Conservation (phyloP, 1,284 basidiomycete genomes). For the Tilletia indica region DNA sequence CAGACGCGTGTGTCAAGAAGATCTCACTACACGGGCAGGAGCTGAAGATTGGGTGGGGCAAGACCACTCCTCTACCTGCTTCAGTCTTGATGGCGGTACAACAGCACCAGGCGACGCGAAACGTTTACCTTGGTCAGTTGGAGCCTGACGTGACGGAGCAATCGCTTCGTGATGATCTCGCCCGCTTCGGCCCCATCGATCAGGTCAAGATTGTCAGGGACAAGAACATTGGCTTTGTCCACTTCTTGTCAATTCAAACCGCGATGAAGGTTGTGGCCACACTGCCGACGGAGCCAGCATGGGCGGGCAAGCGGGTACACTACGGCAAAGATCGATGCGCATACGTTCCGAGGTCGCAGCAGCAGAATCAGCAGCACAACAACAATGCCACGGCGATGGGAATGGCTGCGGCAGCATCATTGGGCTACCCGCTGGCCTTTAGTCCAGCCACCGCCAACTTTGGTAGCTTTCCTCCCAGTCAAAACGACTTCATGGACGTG, state of each 20-base stretch:
- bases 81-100: conserved; percentile 53
- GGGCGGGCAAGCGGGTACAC: conserved; percentile 49
- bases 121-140: conserved; percentile 51
- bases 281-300: conserved; percentile 47
- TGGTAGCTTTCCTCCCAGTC: conserved; percentile 17
- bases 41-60: conserved; percentile 56
- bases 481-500: conserved; percentile 25
- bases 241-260: conserved; percentile 53
- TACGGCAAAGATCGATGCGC: conserved; percentile 55
- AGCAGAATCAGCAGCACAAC: conserved; percentile 55
- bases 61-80: conserved; percentile 46
- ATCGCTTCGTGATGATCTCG: conserved; percentile 46
- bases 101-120: conserved; percentile 51
- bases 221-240: conserved; percentile 54
- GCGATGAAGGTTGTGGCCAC: conserved; percentile 53
- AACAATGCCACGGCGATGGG: conserved; percentile 55
- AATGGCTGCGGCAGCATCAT: conserved; percentile 51
- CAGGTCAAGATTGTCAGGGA: conserved; percentile 56
- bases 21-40: conserved; percentile 51
- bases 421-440: conserved; percentile 51
- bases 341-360: conserved; percentile 54
- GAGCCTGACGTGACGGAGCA: conserved; percentile 48
- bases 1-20: conserved; percentile 53
- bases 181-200: conserved; percentile 53
- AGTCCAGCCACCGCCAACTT: conserved; percentile 19